A percentile compares a stretch with the other conserved stretches of the same genome.
phyloP scores from a whole-genome alignment of 169 alveolate species.

The Plasmodium ovale region DNA sequence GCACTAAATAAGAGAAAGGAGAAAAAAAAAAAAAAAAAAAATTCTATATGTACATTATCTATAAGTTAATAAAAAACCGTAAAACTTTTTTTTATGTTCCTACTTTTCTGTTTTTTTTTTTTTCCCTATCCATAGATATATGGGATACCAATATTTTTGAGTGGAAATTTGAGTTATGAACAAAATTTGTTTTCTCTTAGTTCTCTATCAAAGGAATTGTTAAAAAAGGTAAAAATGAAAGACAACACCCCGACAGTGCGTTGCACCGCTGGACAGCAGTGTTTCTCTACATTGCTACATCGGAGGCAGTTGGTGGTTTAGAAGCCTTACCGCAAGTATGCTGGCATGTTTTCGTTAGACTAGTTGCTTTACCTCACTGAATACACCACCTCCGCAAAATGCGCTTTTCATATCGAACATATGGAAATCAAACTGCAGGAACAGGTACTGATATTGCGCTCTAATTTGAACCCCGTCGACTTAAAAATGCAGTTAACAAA shows the following conservation, averaged over 20 bases:
- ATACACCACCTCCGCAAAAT: too few relatives aligned
- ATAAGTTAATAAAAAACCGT: neutral
- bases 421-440: slow-evolving; percentile 19
- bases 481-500: slow-evolving; percentile 54
- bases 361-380: too few relatives aligned
- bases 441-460: slow-evolving; percentile 56
- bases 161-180: neutral
- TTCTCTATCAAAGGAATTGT: slow-evolving; percentile 41
- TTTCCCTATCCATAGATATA: slow-evolving; percentile 28
- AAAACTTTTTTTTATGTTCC: too few relatives aligned
- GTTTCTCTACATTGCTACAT: too few relatives aligned
- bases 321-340: too few relatives aligned
- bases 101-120: too few relatives aligned
- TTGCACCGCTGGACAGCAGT: too few relatives aligned
- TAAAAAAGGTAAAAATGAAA: slow-evolving; percentile 47
- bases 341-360: too few relatives aligned
- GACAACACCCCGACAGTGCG: too few relatives aligned
- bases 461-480: slow-evolving; percentile 65
- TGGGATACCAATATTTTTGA: slow-evolving; percentile 67
- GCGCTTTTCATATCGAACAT: too few relatives aligned
- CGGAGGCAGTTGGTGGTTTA: too few relatives aligned
- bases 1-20: neutral
- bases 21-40: too few relatives aligned
- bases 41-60: neutral
- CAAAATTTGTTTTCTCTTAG: slow-evolving; percentile 51